Evolutionary conservation across 2,329 filamentous ascomycete species (phyloP), one percentile per base, ranked within the genome.

Genomic region (Hymenoscyphus fraxineus): DNA sequence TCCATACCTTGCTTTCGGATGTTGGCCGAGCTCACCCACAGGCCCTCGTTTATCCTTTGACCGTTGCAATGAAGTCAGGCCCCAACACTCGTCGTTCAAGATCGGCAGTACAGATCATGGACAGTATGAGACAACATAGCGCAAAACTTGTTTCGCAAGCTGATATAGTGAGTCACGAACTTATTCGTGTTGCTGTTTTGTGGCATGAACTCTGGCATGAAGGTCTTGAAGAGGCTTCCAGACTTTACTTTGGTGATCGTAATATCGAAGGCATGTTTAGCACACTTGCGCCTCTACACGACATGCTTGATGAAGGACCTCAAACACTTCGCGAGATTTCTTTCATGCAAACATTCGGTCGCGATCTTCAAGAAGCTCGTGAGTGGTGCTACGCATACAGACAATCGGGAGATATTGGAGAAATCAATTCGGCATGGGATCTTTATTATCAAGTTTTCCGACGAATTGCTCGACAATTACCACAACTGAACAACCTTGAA

Each of bases 191-290:
- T 65, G 95, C 95, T 16, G 94, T 99, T 1, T 78, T 99, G 31
- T 99, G 96, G 96, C 95, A 99, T 74, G 95, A 99, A 74, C 90
- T 96, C 69, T 99, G 95, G 95, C 95, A 99, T 70, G 96, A 99
- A 77, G 96, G 91, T 35, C 83, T 99, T 16, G 95, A 99, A 77
- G 96, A 99, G 79, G 96, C 95, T 0, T 97, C 93, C 39, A 87
- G 95, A 61, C 82, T 99, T 19, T 99, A 98, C 81, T 99, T 99
- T 78, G 95, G 94, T 65, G 94, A 98, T 73, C 90, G 96, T 73
- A 97, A 99, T 76, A 95, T 98, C 56, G 91, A 97, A 66, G 96
- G 94, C 73, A 99, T 99, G 95, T 95, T 99, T 76, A 85, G 88
- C 12, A 93, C 91, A 0, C 85, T 99, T 5, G 90, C 90, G 59